Evolutionary conservation across 176 grass and related monocot species (phyloP), one percentile per base, ranked within the genome.

Genomic region (Aegilops bicornis): DNA sequence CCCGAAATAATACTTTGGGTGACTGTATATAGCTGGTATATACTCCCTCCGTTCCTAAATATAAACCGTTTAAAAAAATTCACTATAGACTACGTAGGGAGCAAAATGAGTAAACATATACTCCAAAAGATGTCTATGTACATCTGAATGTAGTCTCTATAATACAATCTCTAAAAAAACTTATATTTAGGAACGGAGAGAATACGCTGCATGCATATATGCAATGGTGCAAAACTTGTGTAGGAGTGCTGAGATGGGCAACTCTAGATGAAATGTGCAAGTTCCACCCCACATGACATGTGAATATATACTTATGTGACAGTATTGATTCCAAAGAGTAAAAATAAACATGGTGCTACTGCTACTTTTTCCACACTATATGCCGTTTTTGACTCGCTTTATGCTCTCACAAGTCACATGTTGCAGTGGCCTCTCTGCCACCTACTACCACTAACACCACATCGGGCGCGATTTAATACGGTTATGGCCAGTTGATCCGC

Each of bases 381-480:
- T 45, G 42, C 42, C 42, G 42, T 45, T 45, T 45, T 45, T 12
- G 42, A 45, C 8, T 10, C 10, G 8, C 23, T 32, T 32, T 68
- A 35, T 35, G 65, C 7, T 7, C 16, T 27, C 50, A 11, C 63
- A 52, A 11, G 47, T 25, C 48, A 11, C 63, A 52, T 7, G 47
- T 83, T 72, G 73, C 56, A 16, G 2, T 50, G 16, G 7, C 39
- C 59, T 36, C 31, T 27, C 33, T 66, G 64, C 73, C 73, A 83
- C 69, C 84, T 1, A 47, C 62, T 23, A 19, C 62, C 61, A 47
- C 31, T 31, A 23, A 22, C 10, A 25, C 54, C 25, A 14, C 80
- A 17, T 64, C 16, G 25, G 69, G 67, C 29, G 17, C 79, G 24
- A 79, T 78, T 86, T 80, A 84, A 84, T 84, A 80, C 68, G 11